Percentiles rank a stretch among this genome's conserved stretches.
These are phyloP conservation scores for Solanum chaucha DNA, from an alignment of 257 asterid species.

Conservation along the genomic window DNA sequence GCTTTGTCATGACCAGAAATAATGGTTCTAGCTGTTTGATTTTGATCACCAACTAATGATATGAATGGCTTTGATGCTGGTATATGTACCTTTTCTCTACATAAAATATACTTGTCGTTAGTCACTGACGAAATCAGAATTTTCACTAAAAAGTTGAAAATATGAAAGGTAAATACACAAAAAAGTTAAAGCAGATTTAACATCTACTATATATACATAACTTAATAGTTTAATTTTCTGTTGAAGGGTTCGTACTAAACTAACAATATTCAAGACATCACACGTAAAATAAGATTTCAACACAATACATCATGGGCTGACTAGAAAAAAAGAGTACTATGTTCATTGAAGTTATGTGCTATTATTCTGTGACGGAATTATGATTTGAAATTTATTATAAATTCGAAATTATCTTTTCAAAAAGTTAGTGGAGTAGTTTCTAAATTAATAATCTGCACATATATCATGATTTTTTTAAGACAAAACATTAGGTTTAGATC, in stretches of 20 bases:
- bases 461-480: neutral
- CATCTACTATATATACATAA: neutral
- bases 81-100: constrained; percentile 69
- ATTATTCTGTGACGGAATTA: neutral
- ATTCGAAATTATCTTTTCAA: neutral
- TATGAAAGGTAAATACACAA: neutral
- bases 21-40: constrained; percentile 24
- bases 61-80: constrained; percentile 58
- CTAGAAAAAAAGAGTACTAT: neutral
- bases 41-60: constrained; percentile 52
- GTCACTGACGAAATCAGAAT: no score
- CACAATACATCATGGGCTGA: neutral
- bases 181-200: neutral
- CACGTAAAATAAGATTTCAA: neutral
- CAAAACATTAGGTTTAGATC: neutral
- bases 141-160: neutral
- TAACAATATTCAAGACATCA: neutral
- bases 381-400: neutral
- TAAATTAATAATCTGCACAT: neutral
- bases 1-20: constrained; percentile 84
- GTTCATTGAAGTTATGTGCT: neutral
- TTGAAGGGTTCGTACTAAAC: neutral
- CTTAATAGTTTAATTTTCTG: neutral
- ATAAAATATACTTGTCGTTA: neutral
- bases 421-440: no score